A percentile compares a stretch with the other conserved stretches of the same genome.
phyloP scores from a whole-genome alignment of 2,329 filamentous ascomycete species.

The Botrytis squamosa region DNA sequence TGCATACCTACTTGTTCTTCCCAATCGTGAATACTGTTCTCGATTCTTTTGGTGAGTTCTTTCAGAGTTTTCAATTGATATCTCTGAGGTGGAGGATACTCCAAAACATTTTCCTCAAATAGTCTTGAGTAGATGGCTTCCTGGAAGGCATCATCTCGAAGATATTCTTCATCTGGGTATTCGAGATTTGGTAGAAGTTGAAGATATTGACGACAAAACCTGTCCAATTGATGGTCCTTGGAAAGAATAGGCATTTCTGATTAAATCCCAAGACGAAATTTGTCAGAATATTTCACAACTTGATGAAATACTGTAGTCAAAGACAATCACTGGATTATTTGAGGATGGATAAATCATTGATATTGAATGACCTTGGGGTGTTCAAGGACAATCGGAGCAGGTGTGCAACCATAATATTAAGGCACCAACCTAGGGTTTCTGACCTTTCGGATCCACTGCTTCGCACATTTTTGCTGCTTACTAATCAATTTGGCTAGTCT shows the following conservation, averaged over 20 bases:
- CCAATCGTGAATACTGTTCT: constrained; percentile 74
- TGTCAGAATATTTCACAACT: constrained; percentile 4
- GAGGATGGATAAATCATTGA: neutral
- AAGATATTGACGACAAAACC: constrained; percentile 73
- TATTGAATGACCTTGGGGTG: neutral
- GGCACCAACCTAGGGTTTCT: constrained; percentile 28
- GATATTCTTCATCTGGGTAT: constrained; percentile 58
- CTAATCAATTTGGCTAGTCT: constrained; percentile 23
- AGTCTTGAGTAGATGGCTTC: constrained; percentile 62
- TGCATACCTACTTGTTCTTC: constrained; percentile 75
- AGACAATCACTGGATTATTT: constrained; percentile 19
- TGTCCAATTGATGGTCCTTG: constrained; percentile 42
- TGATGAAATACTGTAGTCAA: constrained; percentile 1
- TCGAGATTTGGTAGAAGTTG: constrained; percentile 67
- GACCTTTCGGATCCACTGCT: constrained; percentile 23
- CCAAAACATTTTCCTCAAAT: constrained; percentile 58
- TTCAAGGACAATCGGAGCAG: neutral
- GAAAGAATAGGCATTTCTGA: neutral
- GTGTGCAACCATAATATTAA: neutral
- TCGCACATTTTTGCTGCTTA: constrained; percentile 27
- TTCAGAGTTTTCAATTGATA: constrained; percentile 76
- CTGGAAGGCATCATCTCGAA: constrained; percentile 64
- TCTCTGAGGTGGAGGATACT: constrained; percentile 60
- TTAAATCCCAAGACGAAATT: neutral
- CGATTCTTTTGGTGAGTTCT: constrained; percentile 65